phyloP scores from a whole-genome alignment of 805 yeast genomes.

The Candida methanosorbosa region DNA sequence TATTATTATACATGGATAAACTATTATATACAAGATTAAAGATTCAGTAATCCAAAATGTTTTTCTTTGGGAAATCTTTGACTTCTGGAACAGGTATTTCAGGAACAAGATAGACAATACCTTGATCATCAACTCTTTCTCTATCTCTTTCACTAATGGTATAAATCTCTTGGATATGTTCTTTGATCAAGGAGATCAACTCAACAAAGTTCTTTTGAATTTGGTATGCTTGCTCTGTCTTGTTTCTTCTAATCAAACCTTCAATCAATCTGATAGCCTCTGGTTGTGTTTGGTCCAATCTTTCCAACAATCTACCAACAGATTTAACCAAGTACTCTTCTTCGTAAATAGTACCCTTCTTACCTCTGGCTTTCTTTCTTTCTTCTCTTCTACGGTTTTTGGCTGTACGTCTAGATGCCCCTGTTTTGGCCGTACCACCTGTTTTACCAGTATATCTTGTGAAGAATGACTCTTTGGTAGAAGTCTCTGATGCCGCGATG shows the following conservation, averaged over 20 bases:
- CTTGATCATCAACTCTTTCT: slow-evolving; percentile 83
- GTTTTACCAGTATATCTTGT: slow-evolving; percentile 97
- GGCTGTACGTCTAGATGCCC: slow-evolving; percentile 86
- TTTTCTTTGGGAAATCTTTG: slow-evolving; percentile 50
- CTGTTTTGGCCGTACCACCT: slow-evolving; percentile 91
- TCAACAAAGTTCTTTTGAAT: slow-evolving; percentile 62
- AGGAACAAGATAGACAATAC: slow-evolving; percentile 68
- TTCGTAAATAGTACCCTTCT: slow-evolving; percentile 95
- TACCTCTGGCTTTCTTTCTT: slow-evolving; percentile 91
- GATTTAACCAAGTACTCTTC: slow-evolving; percentile 90
- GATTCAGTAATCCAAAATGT: slow-evolving; percentile 50
- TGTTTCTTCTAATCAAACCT: slow-evolving; percentile 62
- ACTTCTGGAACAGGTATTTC: slow-evolving; percentile 68
- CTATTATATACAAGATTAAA: no score
- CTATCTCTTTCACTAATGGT: slow-evolving; percentile 76
- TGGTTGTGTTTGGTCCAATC: slow-evolving; percentile 62
- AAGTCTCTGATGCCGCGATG: slow-evolving; percentile 87
- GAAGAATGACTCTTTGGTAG: slow-evolving; percentile 86
- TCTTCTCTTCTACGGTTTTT: slow-evolving; percentile 93
- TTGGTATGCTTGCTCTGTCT: slow-evolving; percentile 74
- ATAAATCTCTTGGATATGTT: slow-evolving; percentile 69
- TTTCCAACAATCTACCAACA: slow-evolving; percentile 77
- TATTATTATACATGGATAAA: no score
- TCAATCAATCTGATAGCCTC: slow-evolving; percentile 73
- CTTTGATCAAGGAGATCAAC: slow-evolving; percentile 44